phyloP scores from a whole-genome alignment of 2,329 filamentous ascomycete species.

The Claviceps spartinae region DNA sequence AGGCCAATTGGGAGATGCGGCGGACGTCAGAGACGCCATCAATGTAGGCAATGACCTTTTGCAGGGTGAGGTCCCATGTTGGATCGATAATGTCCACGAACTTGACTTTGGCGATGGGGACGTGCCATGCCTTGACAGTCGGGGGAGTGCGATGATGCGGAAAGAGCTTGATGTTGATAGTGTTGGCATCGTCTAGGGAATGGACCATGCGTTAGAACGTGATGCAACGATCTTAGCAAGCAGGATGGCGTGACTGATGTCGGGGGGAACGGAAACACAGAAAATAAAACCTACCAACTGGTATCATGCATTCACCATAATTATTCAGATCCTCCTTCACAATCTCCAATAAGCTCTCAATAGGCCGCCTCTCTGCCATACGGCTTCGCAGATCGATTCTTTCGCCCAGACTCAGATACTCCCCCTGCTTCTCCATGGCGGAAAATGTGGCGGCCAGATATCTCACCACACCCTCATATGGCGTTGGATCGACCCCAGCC shows the following conservation, averaged over 20 bases:
- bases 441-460: constrained; percentile 77
- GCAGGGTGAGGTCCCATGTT: constrained; percentile 64
- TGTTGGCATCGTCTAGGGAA: constrained; percentile 69
- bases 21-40: constrained; percentile 85
- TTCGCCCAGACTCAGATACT: constrained; percentile 58
- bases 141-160: constrained; percentile 67
- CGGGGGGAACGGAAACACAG: neutral
- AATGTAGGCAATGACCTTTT: constrained; percentile 70
- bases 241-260: neutral
- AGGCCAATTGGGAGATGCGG: constrained; percentile 70
- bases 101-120: constrained; percentile 64
- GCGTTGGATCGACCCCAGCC: constrained; percentile 51
- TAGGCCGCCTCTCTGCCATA: constrained; percentile 41
- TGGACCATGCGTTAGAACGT: neutral
- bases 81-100: constrained; percentile 49
- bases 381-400: constrained; percentile 23
- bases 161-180: constrained; percentile 92
- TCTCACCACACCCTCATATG: constrained; percentile 73
- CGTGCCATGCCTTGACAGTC: constrained; percentile 73
- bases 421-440: constrained; percentile 82
- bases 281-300: constrained; percentile 53
- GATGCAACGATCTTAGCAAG: neutral
- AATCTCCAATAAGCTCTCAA: constrained; percentile 73
- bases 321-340: constrained; percentile 83
- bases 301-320: constrained; percentile 97